phyloP scores from a whole-genome alignment of 805 yeast genomes.

The Torulaspora delbrueckii region DNA sequence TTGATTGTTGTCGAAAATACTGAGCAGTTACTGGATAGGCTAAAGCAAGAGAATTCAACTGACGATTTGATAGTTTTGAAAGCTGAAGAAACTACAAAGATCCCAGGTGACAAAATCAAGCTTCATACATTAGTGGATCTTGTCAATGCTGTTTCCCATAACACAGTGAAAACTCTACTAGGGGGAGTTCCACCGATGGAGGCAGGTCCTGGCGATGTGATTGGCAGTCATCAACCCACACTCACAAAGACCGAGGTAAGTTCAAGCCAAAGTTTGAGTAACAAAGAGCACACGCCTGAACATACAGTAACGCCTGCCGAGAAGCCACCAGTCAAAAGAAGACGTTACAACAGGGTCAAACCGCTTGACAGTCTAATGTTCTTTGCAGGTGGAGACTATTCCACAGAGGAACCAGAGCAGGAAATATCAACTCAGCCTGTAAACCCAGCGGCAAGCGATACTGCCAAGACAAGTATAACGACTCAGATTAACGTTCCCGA shows the following conservation, averaged over 20 bases:
- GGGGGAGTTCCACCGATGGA: not conserved
- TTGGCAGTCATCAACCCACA: not conserved
- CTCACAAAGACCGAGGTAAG: not conserved
- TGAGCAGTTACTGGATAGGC: not conserved
- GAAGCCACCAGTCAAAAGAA: constrained; percentile 13
- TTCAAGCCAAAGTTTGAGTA: not conserved
- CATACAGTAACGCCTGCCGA: not conserved
- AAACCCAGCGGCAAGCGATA: not conserved
- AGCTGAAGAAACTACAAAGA: constrained; percentile 15
- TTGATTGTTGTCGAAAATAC: not conserved
- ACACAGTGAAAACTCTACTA: not conserved
- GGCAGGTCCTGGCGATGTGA: not conserved
- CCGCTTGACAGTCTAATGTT: constrained; percentile 37
- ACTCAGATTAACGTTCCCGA: not conserved
- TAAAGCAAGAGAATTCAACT: not conserved
- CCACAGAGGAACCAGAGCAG: not conserved
- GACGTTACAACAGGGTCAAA: constrained; percentile 28
- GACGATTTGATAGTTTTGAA: not conserved
- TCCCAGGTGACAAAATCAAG: constrained; percentile 17
- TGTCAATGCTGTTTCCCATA: constrained; percentile 9
- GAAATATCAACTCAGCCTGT: not conserved
- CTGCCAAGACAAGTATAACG: not conserved
- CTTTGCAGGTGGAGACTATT: constrained; percentile 38
- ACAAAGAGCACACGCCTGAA: not conserved
- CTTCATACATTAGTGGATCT: constrained; percentile 29